Conservation (phyloP, 2,329 filamentous ascomycete genomes). For the Paracorniculantispora psalliotae region DNA sequence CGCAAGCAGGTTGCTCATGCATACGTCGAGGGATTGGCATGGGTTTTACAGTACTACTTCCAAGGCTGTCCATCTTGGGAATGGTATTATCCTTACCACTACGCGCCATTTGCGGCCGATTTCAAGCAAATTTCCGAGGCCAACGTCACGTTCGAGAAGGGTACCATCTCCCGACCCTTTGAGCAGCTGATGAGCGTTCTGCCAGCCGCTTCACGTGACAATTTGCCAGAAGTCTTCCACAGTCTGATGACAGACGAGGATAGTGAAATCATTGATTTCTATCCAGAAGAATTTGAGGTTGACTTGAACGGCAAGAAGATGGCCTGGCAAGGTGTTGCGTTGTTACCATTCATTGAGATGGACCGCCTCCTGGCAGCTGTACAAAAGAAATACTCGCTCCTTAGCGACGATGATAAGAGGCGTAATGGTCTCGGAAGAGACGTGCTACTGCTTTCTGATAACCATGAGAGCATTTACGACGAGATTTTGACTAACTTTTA, state of each 20-base stretch:
- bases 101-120: constrained; percentile 94
- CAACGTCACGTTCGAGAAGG: constrained; percentile 76
- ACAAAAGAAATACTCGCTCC: constrained; percentile 71
- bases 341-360: constrained; percentile 96
- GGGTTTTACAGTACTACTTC: constrained; percentile 96
- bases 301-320: constrained; percentile 98
- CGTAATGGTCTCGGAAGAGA: constrained; percentile 80
- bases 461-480: constrained; percentile 73
- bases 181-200: constrained; percentile 98
- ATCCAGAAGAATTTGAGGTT: constrained; percentile 87
- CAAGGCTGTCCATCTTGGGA: constrained; percentile 98
- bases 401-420: constrained; percentile 69
- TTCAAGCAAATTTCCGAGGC: constrained; percentile 80
- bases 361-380: constrained; percentile 77
- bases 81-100: constrained; percentile 99
- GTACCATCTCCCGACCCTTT: constrained; percentile 81
- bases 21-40: constrained; percentile 93
- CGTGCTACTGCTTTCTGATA: constrained; percentile 77
- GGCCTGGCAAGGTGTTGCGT: constrained; percentile 91
- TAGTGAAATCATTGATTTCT: constrained; percentile 95
- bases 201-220: constrained; percentile 86
- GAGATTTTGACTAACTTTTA: constrained; percentile 83
- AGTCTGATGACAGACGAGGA: constrained; percentile 82
- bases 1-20: constrained; percentile 80
- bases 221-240: constrained; percentile 84